These are phyloP conservation scores for Acacia acuminata DNA, from an alignment of 306 rosid genomes.

Conservation along the genomic window DNA sequence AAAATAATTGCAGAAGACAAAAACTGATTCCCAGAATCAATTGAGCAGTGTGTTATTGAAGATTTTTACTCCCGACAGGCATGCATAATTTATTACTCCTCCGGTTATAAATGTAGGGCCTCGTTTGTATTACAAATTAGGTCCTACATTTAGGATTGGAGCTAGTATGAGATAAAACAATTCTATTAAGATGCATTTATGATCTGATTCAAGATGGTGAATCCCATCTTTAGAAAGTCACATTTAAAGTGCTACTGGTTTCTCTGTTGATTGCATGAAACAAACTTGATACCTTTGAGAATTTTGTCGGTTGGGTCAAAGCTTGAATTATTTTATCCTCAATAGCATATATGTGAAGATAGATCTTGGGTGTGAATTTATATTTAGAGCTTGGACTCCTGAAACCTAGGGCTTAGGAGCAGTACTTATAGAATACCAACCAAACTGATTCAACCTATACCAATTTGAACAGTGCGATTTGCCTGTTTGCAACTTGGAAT, in stretches of 20 bases:
- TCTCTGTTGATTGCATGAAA: background rate
- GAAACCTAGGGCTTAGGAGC: background rate
- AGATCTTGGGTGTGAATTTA: conserved; percentile 2
- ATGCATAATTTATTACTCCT: no score
- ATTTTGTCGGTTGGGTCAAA: background rate
- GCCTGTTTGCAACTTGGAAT: conserved; percentile 1
- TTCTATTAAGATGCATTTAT: conserved; percentile 3
- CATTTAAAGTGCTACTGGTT: background rate
- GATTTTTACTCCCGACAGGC: background rate
- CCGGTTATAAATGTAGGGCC: no score
- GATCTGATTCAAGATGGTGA: background rate
- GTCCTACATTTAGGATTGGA: no score
- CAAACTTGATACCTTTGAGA: background rate
- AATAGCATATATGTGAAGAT: conserved; percentile 6
- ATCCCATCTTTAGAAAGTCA: conserved; percentile 5
- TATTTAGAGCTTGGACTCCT: background rate
- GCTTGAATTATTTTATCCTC: background rate
- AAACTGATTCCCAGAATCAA: conserved; percentile 7
- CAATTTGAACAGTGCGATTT: background rate
- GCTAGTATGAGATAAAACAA: background rate
- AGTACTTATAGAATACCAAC: background rate
- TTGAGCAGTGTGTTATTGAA: conserved; percentile 22
- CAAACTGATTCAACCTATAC: conserved; percentile 21
- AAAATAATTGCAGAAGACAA: conserved; percentile 23
- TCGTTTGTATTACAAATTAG: no score